Evolutionary conservation across 2,329 filamentous ascomycete genomes (phyloP).

Genomic region (Epichloe hybrida): DNA sequence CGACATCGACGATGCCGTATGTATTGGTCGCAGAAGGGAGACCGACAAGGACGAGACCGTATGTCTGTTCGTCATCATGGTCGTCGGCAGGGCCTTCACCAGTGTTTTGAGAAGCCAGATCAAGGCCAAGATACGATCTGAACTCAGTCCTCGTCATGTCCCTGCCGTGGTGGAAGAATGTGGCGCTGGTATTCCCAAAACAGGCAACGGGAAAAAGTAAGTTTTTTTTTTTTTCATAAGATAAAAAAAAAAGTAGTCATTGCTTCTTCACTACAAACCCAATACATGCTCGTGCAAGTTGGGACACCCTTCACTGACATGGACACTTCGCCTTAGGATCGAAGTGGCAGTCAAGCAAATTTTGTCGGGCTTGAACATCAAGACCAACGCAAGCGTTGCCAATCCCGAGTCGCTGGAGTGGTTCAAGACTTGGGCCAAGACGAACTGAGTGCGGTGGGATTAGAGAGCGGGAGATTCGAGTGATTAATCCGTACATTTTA

Average conservation of each 20-base stretch:
- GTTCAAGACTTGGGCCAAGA: conserved; percentile 65
- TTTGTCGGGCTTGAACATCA: conserved; percentile 71
- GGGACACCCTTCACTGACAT: conserved; percentile 6
- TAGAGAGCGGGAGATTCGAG: neutral
- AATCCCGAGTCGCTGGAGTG: conserved; percentile 81
- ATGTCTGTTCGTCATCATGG: conserved; percentile 75
- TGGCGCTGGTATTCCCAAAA: conserved; percentile 71
- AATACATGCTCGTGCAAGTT: neutral
- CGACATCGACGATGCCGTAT: conserved; percentile 74
- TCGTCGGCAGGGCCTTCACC: conserved; percentile 39
- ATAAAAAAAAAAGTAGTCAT: neutral
- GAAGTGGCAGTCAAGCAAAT: conserved; percentile 97
- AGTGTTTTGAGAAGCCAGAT: conserved; percentile 49
- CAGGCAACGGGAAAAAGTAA: conserved; percentile 90
- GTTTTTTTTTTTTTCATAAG: conserved; percentile 18
- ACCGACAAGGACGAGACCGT: conserved; percentile 74
- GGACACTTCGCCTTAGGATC: conserved; percentile 38
- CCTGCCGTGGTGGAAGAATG: conserved; percentile 72
- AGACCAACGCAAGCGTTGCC: conserved; percentile 84
- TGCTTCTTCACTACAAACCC: neutral
- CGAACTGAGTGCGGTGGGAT: conserved; percentile 21
- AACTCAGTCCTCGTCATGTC: conserved; percentile 81
- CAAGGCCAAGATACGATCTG: conserved; percentile 54
- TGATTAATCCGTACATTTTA: neutral
- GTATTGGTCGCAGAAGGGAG: conserved; percentile 62